These are phyloP conservation scores for Centella asiatica DNA, from an alignment of 129 eudicot species.

Conservation along the genomic window DNA sequence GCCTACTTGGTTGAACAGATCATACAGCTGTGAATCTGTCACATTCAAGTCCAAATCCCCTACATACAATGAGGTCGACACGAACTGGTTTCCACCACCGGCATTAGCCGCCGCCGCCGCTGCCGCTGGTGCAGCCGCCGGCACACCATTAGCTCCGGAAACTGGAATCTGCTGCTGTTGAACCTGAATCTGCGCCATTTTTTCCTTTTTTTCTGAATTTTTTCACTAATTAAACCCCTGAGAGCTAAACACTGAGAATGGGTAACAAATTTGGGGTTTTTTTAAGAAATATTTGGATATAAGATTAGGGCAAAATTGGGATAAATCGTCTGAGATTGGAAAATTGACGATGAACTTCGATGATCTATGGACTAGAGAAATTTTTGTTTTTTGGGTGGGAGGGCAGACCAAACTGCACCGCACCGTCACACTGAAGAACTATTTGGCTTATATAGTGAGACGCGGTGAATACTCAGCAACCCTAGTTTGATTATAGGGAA, in stretches of 20 bases:
- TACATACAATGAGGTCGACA: constrained; percentile 62
- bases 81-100: constrained; percentile 26
- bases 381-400: constrained; percentile 25
- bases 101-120: constrained; percentile 17
- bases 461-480: too few relatives aligned
- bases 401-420: constrained; percentile 71
- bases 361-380: neutral
- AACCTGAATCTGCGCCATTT: constrained; percentile 72
- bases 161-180: constrained; percentile 28
- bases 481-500: too few relatives aligned
- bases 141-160: constrained; percentile 33
- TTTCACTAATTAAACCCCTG: constrained; percentile 1
- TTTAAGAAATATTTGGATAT: neutral
- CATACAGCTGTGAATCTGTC: constrained; percentile 67
- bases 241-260: neutral
- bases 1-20: constrained; percentile 65
- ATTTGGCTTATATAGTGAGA: constrained; percentile 15
- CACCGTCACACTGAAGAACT: constrained; percentile 20
- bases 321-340: constrained; percentile 33
- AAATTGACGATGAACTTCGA: constrained; percentile 7
- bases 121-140: constrained; percentile 19
- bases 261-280: neutral
- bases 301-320: constrained; percentile 14
- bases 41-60: constrained; percentile 61
- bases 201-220: neutral